Percentiles rank a stretch among this genome's conserved stretches.
These are phyloP conservation scores for Tirmania nivea DNA, from an alignment of 495 filamentous ascomycete species.

Conservation along the genomic window DNA sequence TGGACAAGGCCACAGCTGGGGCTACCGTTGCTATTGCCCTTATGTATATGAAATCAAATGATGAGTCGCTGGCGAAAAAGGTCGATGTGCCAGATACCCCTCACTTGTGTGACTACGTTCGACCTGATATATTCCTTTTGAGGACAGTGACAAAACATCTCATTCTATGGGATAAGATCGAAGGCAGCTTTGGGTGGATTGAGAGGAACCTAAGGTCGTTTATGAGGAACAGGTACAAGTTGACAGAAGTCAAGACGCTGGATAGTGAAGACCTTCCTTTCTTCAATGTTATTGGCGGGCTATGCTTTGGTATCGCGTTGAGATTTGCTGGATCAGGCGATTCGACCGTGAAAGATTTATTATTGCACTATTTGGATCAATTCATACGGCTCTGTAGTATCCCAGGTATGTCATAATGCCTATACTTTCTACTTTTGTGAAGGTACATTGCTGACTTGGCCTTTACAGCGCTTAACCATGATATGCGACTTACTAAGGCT, in stretches of 20 bases:
- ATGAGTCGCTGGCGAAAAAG: conserved; percentile 70
- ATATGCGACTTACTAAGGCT: conserved; percentile 55
- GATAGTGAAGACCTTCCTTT: conserved; percentile 67
- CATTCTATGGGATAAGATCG: conserved; percentile 79
- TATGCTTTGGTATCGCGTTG: conserved; percentile 68
- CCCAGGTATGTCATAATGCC: conserved; percentile 19
- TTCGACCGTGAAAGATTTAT: conserved; percentile 46
- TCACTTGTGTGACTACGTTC: conserved; percentile 81
- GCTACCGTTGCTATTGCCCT: conserved; percentile 78
- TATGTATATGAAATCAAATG: conserved; percentile 93
- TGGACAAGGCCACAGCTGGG: conserved; percentile 78
- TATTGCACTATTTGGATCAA: conserved; percentile 67
- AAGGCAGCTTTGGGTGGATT: conserved; percentile 51
- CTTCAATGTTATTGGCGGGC: conserved; percentile 73
- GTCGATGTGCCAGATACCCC: conserved; percentile 79
- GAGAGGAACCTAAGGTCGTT: conserved; percentile 41
- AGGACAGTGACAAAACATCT: conserved; percentile 77
- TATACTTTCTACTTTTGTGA: neutral
- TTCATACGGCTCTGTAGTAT: conserved; percentile 60
- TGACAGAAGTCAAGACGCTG: conserved; percentile 34
- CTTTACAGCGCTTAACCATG: conserved; percentile 38
- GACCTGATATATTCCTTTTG: conserved; percentile 78
- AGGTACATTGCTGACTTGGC: neutral
- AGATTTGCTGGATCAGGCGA: conserved; percentile 72
- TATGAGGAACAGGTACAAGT: conserved; percentile 14